Percentiles rank a stretch among this genome's conserved stretches.
These are phyloP conservation scores for Xylaria palmicola DNA, from an alignment of 495 filamentous ascomycete genomes.

Conservation along the genomic window DNA sequence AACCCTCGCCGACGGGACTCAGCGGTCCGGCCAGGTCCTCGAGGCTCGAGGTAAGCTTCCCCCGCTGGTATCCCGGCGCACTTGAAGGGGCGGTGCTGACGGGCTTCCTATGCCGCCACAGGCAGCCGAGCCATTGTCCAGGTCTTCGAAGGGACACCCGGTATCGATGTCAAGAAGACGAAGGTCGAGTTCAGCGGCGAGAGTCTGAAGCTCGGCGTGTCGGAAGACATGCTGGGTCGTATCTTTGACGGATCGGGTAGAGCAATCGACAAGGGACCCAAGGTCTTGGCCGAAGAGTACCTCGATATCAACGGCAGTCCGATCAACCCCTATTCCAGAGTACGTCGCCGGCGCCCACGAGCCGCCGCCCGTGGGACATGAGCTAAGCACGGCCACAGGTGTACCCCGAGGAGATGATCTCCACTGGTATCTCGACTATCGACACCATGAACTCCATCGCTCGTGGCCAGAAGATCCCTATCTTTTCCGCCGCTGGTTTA, in stretches of 20 bases:
- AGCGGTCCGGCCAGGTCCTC: constrained; percentile 91
- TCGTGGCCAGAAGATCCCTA: constrained; percentile 99
- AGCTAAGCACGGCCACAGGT: constrained; percentile 54
- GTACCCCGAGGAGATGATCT: constrained; percentile 99
- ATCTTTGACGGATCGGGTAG: constrained; percentile 98
- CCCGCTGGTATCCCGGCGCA: neutral
- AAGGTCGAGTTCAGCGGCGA: constrained; percentile 96
- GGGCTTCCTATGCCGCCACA: constrained; percentile 30
- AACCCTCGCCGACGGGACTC: constrained; percentile 91
- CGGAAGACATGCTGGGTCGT: constrained; percentile 98
- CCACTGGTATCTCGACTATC: constrained; percentile 98
- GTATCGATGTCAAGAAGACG: constrained; percentile 98
- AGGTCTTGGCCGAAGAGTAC: constrained; percentile 96
- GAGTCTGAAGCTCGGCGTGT: constrained; percentile 96
- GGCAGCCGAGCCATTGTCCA: constrained; percentile 90
- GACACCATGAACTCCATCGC: constrained; percentile 99
- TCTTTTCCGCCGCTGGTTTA: constrained; percentile 97
- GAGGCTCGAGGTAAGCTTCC: constrained; percentile 78
- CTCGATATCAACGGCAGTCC: constrained; percentile 99
- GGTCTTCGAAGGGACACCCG: constrained; percentile 97
- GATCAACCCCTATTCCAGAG: constrained; percentile 97
- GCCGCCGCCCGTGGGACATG: neutral
- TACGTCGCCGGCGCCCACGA: constrained; percentile 41
- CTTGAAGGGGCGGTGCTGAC: neutral
- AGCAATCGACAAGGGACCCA: constrained; percentile 97